Evolutionary conservation across 345 rosid species (phyloP).

Genomic region (Ceriops tagal): DNA sequence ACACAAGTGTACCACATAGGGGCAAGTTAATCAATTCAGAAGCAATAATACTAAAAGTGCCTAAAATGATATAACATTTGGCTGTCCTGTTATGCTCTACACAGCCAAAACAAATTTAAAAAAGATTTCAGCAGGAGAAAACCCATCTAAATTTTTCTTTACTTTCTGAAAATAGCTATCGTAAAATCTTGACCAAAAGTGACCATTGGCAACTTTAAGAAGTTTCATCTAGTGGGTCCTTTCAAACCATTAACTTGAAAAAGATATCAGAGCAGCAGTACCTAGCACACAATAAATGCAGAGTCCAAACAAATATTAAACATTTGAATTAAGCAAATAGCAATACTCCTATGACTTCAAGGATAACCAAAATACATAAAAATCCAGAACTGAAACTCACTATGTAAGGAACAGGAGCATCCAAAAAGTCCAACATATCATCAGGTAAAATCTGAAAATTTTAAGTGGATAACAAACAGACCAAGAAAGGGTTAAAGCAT

Average conservation of each 20-base stretch:
- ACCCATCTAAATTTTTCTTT: too few relatives aligned
- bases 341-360: too few relatives aligned
- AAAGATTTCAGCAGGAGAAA: too few relatives aligned
- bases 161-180: too few relatives aligned
- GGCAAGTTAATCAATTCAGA: constrained; percentile 4
- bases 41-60: background rate
- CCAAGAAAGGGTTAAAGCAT: background rate
- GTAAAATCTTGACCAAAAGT: too few relatives aligned
- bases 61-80: background rate
- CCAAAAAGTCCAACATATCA: constrained; percentile 93
- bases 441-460: constrained; percentile 80
- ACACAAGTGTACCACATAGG: constrained; percentile 15
- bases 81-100: too few relatives aligned
- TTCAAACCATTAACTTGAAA: background rate
- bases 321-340: too few relatives aligned
- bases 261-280: background rate
- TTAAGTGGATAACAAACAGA: constrained; percentile 15
- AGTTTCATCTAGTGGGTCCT: too few relatives aligned
- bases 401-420: constrained; percentile 93
- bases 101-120: too few relatives aligned
- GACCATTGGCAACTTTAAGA: too few relatives aligned
- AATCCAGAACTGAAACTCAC: constrained; percentile 46
- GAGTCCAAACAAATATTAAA: background rate
- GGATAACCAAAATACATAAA: background rate
- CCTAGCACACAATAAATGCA: background rate